Percentiles rank a stretch among this genome's conserved stretches.
Conservation (phyloP, 2,329 filamentous ascomycete genomes). For the Diaporthe destruens region DNA sequence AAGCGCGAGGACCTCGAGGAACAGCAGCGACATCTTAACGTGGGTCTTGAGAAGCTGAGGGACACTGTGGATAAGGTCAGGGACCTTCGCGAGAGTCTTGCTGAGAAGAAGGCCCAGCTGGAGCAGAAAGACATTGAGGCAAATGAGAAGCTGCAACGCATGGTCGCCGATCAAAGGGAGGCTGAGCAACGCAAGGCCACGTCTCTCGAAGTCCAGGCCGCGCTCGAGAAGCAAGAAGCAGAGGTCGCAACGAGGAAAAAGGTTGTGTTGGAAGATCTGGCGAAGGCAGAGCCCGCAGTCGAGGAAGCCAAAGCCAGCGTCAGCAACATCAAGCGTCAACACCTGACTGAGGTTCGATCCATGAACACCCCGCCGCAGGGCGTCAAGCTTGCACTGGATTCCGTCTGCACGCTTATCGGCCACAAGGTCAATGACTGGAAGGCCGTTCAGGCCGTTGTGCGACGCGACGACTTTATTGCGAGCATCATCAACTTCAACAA, state of each 20-base stretch:
- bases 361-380: conserved; percentile 94
- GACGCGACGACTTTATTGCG: conserved; percentile 95
- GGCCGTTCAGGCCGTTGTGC: conserved; percentile 87
- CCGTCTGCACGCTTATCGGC: conserved; percentile 94
- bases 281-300: conserved; percentile 92
- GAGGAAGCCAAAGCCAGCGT: conserved; percentile 94
- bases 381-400: conserved; percentile 92
- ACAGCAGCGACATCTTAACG: conserved; percentile 97
- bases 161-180: conserved; percentile 96
- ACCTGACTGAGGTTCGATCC: conserved; percentile 95
- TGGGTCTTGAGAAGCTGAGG: conserved; percentile 95
- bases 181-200: conserved; percentile 91
- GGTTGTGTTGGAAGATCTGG: conserved; percentile 88
- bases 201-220: conserved; percentile 88
- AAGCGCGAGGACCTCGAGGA: conserved; percentile 99
- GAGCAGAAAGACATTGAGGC: conserved; percentile 95
- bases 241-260: conserved; percentile 87
- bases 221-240: conserved; percentile 88
- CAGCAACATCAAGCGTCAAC: conserved; percentile 97
- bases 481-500: conserved; percentile 99
- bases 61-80: conserved; percentile 98
- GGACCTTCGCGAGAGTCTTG: conserved; percentile 89
- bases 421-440: conserved; percentile 94
- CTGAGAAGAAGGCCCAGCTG: conserved; percentile 93
- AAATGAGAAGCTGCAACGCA: conserved; percentile 95